Evolutionary conservation across 2,329 filamentous ascomycete genomes (phyloP).

Genomic region (Claviceps arundinis): DNA sequence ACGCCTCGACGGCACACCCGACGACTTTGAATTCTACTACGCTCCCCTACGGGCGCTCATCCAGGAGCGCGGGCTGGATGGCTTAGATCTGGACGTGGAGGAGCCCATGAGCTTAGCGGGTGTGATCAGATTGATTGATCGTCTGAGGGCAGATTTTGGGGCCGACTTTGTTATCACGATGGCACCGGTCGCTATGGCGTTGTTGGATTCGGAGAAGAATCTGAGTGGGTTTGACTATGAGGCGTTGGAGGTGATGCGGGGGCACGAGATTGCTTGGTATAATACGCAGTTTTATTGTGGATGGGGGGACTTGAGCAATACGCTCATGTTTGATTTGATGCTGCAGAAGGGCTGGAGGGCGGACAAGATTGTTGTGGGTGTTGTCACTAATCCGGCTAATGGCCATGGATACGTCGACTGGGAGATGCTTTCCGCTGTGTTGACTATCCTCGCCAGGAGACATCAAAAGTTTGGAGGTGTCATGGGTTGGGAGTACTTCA

Average conservation of each 20-base stretch:
- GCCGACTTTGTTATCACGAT: constrained; percentile 61
- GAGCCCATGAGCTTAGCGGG: constrained; percentile 58
- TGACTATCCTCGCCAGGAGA: constrained; percentile 26
- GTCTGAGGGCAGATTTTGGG: constrained; percentile 57
- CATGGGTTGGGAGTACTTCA: constrained; percentile 95
- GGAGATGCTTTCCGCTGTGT: constrained; percentile 31
- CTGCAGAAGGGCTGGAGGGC: constrained; percentile 55
- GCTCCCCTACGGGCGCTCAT: constrained; percentile 53
- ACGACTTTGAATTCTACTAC: constrained; percentile 63
- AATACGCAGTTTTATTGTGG: constrained; percentile 91
- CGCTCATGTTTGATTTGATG: constrained; percentile 36
- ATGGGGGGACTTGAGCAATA: constrained; percentile 49
- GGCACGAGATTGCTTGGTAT: constrained; percentile 64
- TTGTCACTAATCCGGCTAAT: constrained; percentile 67
- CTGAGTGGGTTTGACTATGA: constrained; percentile 75
- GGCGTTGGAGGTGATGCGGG: constrained; percentile 54
- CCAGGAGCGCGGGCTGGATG: constrained; percentile 46
- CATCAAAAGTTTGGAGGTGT: constrained; percentile 70
- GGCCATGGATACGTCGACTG: constrained; percentile 42
- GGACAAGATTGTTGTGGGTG: constrained; percentile 62
- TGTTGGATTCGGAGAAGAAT: constrained; percentile 41
- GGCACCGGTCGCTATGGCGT: constrained; percentile 66
- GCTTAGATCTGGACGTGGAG: constrained; percentile 69
- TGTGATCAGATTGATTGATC: constrained; percentile 52
- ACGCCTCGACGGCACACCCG: constrained; percentile 40